Evolutionary conservation across 208 protist genomes (phyloP).

Genomic region (Crithidia sp.): DNA sequence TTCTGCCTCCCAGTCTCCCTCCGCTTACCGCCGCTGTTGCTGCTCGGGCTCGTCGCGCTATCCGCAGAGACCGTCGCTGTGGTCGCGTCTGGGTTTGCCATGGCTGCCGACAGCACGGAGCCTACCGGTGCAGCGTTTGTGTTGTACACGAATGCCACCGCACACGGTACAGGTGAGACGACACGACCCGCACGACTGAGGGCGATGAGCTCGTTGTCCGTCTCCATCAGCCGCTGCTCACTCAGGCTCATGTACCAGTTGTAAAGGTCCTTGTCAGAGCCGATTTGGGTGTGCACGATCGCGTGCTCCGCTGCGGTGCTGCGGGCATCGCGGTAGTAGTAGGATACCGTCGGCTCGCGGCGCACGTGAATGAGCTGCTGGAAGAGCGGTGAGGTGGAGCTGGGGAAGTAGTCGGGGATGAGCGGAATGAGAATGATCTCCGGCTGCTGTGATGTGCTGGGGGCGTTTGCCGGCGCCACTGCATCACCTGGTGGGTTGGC

Average conservation of each 20-base stretch:
- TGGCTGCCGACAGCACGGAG: too few species aligned
- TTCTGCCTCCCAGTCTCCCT: constrained; percentile 12
- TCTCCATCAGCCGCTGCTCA: constrained; percentile 64
- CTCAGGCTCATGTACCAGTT: constrained; percentile 67
- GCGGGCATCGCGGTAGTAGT: constrained; percentile 52
- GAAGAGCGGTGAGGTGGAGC: constrained; percentile 44
- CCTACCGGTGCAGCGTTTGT: not conserved
- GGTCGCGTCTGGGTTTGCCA: too few species aligned
- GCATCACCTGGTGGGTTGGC: too few species aligned
- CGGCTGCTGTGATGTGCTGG: constrained; percentile 14
- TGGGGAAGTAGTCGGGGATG: constrained; percentile 71
- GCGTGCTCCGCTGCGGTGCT: constrained; percentile 34
- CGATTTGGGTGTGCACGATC: constrained; percentile 20
- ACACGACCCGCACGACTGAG: constrained; percentile 53
- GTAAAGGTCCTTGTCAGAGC: constrained; percentile 57
- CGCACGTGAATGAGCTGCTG: constrained; percentile 55
- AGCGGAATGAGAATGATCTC: constrained; percentile 68
- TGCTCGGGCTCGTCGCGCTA: not conserved
- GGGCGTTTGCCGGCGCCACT: not conserved
- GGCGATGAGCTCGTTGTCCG: constrained; percentile 60
- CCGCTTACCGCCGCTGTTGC: not conserved
- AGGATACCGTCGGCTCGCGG: constrained; percentile 40
- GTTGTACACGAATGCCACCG: constrained; percentile 65
- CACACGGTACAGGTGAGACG: constrained; percentile 65
- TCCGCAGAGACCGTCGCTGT: not conserved